Evolutionary conservation across 306 rosid genomes (phyloP), one percentile per base, ranked within the genome.

Genomic region (Casuarina glauca): DNA sequence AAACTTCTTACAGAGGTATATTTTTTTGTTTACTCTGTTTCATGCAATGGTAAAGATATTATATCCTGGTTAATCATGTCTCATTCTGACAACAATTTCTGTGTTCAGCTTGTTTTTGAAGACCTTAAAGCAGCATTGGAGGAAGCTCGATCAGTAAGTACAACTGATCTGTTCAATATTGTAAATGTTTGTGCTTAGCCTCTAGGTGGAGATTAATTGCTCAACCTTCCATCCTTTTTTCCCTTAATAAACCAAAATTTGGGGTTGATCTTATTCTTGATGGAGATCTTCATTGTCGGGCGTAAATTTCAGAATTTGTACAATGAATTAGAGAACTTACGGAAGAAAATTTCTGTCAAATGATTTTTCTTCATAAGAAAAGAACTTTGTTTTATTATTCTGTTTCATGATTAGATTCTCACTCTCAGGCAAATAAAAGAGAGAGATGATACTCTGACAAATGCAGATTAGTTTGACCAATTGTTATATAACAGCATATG

Each of bases 91-190:
- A 77, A 69, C 77, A 76, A 80, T 86, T 85, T 81, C 64, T 89
- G 87, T 43, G 76, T 26, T 79, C 93, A 95, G 98, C 88, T 89
- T 77, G 94, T 88, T 73, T 86, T 87, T 35, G 89, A 95, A 86
- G 97, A 95, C 85, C 90, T 95, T 78, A 95, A 89, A 80, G 97
- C 97, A 79, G 96, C 97, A 66, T 79, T 95, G 79, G 97, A 91
- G 87, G 98, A 95, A 91, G 92, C 97, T 82, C 90, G 93, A 78
- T 68, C 15, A 86, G 97, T 95, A 90, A 49, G 86, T 55, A 48
- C 45, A 58, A 35, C 74, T 80, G 51, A 51, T 80, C 68, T 78
- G 74, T 64, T 69, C 43, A 43, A 62, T 86, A 64, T 42, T 51
- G 10, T 62, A 54, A 54, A 58, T 69, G 72, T 76, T 54, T 80